Percentiles rank a stretch among this genome's conserved stretches.
Conservation (phyloP, 495 filamentous ascomycete species). For the Aspergillus homomorphus region DNA sequence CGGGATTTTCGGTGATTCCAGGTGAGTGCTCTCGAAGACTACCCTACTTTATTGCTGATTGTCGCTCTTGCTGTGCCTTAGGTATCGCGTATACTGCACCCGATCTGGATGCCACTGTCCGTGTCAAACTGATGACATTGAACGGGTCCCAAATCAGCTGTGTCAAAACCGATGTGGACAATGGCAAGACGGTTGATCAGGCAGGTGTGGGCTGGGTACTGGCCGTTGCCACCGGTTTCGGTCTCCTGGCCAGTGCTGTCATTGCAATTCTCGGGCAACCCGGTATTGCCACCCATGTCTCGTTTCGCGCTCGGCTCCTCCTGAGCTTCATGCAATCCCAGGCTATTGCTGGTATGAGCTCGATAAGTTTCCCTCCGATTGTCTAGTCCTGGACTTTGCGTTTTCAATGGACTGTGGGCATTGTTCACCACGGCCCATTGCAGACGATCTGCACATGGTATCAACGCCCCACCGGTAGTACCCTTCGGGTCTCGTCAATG, state of each 20-base stretch:
- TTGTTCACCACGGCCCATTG: conserved; percentile 83
- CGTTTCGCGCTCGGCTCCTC: conserved; percentile 84
- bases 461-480: conserved; percentile 88
- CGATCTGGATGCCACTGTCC: conserved; percentile 82
- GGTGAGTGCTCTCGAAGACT: conserved; percentile 36
- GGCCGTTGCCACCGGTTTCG: conserved; percentile 80
- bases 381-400: conserved; percentile 95
- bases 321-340: conserved; percentile 96
- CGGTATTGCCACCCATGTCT: conserved; percentile 93
- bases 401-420: conserved; percentile 98
- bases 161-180: conserved; percentile 83
- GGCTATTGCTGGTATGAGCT: conserved; percentile 86
- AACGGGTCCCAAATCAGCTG: conserved; percentile 70
- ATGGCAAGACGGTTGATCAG: conserved; percentile 90
- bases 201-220: conserved; percentile 84
- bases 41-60: neutral
- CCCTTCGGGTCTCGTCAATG: conserved; percentile 76
- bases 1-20: conserved; percentile 50
- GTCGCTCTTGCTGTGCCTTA: conserved; percentile 25
- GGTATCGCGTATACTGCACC: conserved; percentile 83
- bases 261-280: conserved; percentile 80
- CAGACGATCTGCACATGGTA: conserved; percentile 93
- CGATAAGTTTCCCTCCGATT: conserved; percentile 80
- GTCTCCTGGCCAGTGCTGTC: conserved; percentile 76
- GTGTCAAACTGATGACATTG: conserved; percentile 67